These are phyloP conservation scores for Penicillium samsonianum DNA, from an alignment of 495 filamentous ascomycete genomes.

Conservation along the genomic window DNA sequence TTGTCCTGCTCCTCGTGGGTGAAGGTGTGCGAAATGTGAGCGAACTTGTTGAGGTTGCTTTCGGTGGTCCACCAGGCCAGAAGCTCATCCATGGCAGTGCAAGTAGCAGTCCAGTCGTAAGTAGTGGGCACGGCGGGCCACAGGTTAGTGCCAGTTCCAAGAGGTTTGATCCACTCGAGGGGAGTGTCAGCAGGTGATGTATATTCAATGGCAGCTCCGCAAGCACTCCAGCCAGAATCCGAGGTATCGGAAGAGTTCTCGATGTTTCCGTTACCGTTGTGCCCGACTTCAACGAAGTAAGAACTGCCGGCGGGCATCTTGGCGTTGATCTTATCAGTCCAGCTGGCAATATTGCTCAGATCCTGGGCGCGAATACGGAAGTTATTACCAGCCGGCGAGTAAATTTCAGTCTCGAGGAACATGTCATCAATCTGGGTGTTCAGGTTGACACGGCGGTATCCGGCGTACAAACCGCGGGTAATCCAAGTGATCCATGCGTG, in stretches of 20 bases:
- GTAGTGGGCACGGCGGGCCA: slow-evolving; percentile 51
- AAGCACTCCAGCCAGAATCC: slow-evolving; percentile 32
- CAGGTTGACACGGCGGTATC: slow-evolving; percentile 56
- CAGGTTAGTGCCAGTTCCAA: slow-evolving; percentile 55
- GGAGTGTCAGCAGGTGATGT: slow-evolving; percentile 45
- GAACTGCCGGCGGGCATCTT: slow-evolving; percentile 56
- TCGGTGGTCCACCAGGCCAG: slow-evolving; percentile 51
- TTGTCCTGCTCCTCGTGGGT: slow-evolving; percentile 62
- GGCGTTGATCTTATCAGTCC: slow-evolving; percentile 51
- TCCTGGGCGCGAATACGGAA: slow-evolving; percentile 56
- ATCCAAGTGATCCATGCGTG: slow-evolving; percentile 68
- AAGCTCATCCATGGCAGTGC: slow-evolving; percentile 51
- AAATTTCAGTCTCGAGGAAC: slow-evolving; percentile 58
- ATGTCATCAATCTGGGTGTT: slow-evolving; percentile 69
- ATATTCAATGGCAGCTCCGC: slow-evolving; percentile 43
- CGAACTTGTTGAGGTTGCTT: slow-evolving; percentile 53
- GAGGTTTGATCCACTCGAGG: slow-evolving; percentile 57
- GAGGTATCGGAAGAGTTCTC: slow-evolving; percentile 39
- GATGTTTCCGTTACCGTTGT: slow-evolving; percentile 67
- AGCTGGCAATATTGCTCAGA: slow-evolving; percentile 48
- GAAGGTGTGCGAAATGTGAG: slow-evolving; percentile 63
- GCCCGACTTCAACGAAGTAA: slow-evolving; percentile 59
- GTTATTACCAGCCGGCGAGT: slow-evolving; percentile 41
- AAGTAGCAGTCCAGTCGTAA: slow-evolving; percentile 52
- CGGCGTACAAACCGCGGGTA: slow-evolving; percentile 57